Conservation (phyloP, 345 rosid genomes). For the Lenwebbia sp. region DNA sequence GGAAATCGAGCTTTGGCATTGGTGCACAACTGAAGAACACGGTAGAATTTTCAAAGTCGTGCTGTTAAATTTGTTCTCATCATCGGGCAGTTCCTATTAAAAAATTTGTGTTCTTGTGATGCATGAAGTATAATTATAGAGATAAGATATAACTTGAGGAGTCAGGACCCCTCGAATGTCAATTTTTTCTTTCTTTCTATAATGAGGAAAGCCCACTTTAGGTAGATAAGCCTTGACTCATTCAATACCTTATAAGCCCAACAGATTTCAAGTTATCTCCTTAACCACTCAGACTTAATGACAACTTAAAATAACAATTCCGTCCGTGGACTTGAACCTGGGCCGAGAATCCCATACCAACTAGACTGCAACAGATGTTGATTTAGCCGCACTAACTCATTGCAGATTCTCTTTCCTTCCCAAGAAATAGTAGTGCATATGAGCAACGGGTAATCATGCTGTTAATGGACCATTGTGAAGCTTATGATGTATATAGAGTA, state of each 20-base stretch:
- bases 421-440: background rate
- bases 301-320: background rate
- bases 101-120: background rate
- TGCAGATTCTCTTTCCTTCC: background rate
- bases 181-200: background rate
- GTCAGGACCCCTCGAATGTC: background rate
- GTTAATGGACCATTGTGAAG: background rate
- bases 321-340: background rate
- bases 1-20: slow-evolving; percentile 77
- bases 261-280: background rate
- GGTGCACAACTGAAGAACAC: slow-evolving; percentile 84
- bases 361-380: background rate
- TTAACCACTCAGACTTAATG: background rate
- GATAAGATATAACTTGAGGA: background rate
- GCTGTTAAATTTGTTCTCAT: background rate
- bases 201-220: background rate
- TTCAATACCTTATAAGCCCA: background rate
- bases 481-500: background rate
- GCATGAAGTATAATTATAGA: background rate
- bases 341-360: background rate
- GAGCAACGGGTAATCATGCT: background rate
- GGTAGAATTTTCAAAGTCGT: slow-evolving; percentile 19
- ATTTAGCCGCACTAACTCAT: background rate
- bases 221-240: background rate
- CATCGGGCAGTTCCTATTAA: background rate